These are phyloP conservation scores for Backusella macrospora DNA, from an alignment of 192 early-diverging fungal genomes.

Conservation along the genomic window DNA sequence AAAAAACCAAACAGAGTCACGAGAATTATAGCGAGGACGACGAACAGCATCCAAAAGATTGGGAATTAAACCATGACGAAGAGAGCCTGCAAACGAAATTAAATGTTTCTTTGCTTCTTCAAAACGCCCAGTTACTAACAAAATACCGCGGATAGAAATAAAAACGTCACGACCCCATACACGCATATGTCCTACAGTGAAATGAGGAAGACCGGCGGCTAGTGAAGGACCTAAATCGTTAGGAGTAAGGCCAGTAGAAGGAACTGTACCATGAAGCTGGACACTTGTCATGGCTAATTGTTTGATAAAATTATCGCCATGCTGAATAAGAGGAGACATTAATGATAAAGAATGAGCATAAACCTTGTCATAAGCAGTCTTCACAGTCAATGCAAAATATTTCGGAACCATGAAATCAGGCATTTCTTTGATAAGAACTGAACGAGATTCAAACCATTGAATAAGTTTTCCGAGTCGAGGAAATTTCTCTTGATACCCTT, in stretches of 20 bases:
- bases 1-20: slow-evolving; percentile 98
- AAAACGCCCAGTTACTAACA: slow-evolving; percentile 82
- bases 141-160: slow-evolving; percentile 84
- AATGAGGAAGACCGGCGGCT: slow-evolving; percentile 96
- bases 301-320: slow-evolving; percentile 67
- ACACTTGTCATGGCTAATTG: slow-evolving; percentile 78
- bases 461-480: slow-evolving; percentile 39
- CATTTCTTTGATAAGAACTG: slow-evolving; percentile 68
- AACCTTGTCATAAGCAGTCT: slow-evolving; percentile 77
- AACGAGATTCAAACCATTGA: slow-evolving; percentile 81
- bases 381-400: slow-evolving; percentile 87
- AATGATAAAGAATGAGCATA: slow-evolving; percentile 61
- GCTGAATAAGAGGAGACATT: slow-evolving; percentile 59
- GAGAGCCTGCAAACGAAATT: slow-evolving; percentile 86
- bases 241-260: slow-evolving; percentile 84
- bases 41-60: slow-evolving; percentile 91
- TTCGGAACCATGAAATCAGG: slow-evolving; percentile 89
- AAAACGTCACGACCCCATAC: slow-evolving; percentile 99
- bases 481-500: slow-evolving; percentile 44
- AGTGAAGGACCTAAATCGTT: slow-evolving; percentile 58
- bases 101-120: slow-evolving; percentile 85
- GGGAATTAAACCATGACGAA: slow-evolving; percentile 96
- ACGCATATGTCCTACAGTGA: slow-evolving; percentile 89
- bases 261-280: slow-evolving; percentile 82
- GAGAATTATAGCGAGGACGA: slow-evolving; percentile 90